Conservation (phyloP, 2,329 filamentous ascomycete species). For the Cordyceps farinosa region DNA sequence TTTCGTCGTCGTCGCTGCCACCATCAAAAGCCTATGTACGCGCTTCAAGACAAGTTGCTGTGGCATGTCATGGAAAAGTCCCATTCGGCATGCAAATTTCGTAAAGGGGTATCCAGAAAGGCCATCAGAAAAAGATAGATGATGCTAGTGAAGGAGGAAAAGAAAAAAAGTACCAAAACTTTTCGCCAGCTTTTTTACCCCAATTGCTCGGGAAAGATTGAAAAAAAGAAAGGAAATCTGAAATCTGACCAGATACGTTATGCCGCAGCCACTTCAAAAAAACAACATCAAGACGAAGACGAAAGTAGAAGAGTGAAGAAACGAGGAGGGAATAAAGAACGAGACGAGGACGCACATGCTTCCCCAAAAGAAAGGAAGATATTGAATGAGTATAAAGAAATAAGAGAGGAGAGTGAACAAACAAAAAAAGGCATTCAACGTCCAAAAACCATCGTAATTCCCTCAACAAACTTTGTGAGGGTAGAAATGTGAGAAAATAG, state of each 20-base stretch:
- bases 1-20: not conserved
- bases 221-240: conserved; percentile 22
- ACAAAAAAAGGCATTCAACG: conserved; percentile 11
- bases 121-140: not conserved
- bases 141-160: not conserved
- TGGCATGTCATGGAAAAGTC: not conserved
- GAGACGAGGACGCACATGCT: conserved; percentile 17
- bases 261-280: conserved; percentile 25
- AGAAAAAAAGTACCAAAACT: conserved; percentile 14
- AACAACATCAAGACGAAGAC: conserved; percentile 28
- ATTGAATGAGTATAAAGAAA: conserved; percentile 13
- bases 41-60: not conserved
- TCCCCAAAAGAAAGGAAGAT: conserved; percentile 12
- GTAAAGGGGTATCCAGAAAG: conserved; percentile 17
- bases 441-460: conserved; percentile 17
- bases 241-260: conserved; percentile 20
- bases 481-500: conserved; percentile 11
- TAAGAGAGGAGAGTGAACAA: conserved; percentile 17
- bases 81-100: conserved; percentile 8
- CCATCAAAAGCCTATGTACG: not conserved
- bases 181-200: conserved; percentile 17
- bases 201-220: not conserved
- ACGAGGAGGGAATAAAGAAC: conserved; percentile 20
- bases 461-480: conserved; percentile 7
- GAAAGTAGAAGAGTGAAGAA: conserved; percentile 22